Percentiles rank a stretch among this genome's conserved stretches.
phyloP scores from a whole-genome alignment of 2,329 filamentous ascomycete genomes.

The Colletotrichum sp. region DNA sequence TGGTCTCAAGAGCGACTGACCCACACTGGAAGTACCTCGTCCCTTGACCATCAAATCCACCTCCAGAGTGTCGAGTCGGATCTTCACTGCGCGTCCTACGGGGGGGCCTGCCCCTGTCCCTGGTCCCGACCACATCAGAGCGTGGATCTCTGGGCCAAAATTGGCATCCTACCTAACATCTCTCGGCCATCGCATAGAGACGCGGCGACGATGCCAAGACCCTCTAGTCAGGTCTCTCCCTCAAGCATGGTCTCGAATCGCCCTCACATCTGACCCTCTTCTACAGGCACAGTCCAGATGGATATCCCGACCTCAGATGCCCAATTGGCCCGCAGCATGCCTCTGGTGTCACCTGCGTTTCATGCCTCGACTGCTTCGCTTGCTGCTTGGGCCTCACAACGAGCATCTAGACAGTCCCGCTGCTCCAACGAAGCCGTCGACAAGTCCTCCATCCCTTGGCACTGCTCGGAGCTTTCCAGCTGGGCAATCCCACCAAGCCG shows the following conservation, averaged over 20 bases:
- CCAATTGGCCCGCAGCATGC: conserved; percentile 10
- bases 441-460: conserved; percentile 3
- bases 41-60: background rate
- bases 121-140: background rate
- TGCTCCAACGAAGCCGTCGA: background rate
- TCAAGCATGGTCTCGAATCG: conserved; percentile 18
- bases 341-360: conserved; percentile 22
- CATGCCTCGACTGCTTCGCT: conserved; percentile 15
- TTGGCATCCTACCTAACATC: conserved; percentile 12
- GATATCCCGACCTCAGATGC: conserved; percentile 5
- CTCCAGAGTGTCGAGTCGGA: conserved; percentile 2
- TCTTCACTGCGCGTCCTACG: background rate
- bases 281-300: conserved; percentile 10
- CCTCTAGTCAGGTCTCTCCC: conserved; percentile 12
- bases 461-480: conserved; percentile 17
- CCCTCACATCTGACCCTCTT: conserved; percentile 1
- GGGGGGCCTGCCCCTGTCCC: background rate
- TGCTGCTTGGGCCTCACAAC: conserved; percentile 11
- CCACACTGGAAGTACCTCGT: conserved; percentile 13
- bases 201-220: conserved; percentile 21
- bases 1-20: conserved; percentile 22
- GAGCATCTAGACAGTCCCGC: background rate
- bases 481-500: conserved; percentile 9
- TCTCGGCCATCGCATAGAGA: conserved; percentile 19
- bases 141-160: conserved; percentile 20